Conservation (phyloP, 192 early-diverging fungal species). For the Umbelopsis sp. region DNA sequence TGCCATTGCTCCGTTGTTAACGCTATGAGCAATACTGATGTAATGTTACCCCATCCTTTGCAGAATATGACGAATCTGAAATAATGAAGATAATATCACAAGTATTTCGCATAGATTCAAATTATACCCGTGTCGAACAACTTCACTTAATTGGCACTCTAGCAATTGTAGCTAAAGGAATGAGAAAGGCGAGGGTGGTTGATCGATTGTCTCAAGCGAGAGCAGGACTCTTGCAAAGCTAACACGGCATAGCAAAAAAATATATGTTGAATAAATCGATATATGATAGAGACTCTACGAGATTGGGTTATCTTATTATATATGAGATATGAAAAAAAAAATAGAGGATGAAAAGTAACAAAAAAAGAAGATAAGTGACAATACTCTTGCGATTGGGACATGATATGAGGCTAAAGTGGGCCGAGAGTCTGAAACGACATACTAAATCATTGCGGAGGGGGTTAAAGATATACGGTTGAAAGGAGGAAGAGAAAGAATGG, state of each 20-base stretch:
- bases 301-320: no score
- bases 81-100: neutral
- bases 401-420: neutral
- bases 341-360: neutral
- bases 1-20: neutral
- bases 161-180: neutral
- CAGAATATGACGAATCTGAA: constrained; percentile 8
- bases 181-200: constrained; percentile 10
- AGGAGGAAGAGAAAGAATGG: neutral
- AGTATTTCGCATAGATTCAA: neutral
- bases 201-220: neutral
- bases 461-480: neutral
- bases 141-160: neutral
- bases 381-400: neutral
- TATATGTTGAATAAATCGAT: no score
- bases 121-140: constrained; percentile 14
- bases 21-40: no score
- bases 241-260: neutral
- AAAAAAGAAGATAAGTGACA: neutral
- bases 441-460: neutral
- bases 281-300: no score
- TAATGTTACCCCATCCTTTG: neutral
- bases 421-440: neutral
- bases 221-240: neutral
- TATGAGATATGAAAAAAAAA: neutral